These are phyloP conservation scores for Corchorus olitorius DNA, from an alignment of 345 rosid species.

Conservation along the genomic window DNA sequence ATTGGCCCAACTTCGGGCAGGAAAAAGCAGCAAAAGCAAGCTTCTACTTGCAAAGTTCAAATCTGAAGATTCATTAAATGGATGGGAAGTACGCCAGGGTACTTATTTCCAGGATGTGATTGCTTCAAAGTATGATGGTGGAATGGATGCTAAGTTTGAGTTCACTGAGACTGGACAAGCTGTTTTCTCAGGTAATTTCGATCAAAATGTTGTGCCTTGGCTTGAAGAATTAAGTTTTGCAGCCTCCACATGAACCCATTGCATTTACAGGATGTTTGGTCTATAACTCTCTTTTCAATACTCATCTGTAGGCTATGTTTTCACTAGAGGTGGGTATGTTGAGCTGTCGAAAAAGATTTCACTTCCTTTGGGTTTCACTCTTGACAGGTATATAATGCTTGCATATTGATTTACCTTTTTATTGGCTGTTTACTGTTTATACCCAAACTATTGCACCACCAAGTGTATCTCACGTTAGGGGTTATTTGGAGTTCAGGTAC, in stretches of 20 bases:
- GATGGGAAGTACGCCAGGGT: conserved; percentile 90
- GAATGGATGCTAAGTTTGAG: conserved; percentile 94
- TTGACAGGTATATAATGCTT: conserved; percentile 65
- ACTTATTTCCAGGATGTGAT: conserved; percentile 87
- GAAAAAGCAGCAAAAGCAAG: conserved; percentile 97
- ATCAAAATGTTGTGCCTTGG: background rate
- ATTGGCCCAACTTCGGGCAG: conserved; percentile 82
- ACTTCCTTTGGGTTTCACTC: conserved; percentile 83
- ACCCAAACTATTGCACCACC: background rate
- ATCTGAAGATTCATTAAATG: conserved; percentile 59
- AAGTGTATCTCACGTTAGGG: conserved; percentile 11
- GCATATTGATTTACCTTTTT: background rate
- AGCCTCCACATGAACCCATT: background rate
- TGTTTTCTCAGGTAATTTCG: conserved; percentile 73
- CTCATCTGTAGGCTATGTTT: conserved; percentile 72
- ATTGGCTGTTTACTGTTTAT: background rate
- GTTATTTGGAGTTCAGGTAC: conserved; percentile 48
- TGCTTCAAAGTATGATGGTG: conserved; percentile 85
- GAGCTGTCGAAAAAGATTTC: conserved; percentile 80
- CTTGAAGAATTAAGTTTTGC: background rate
- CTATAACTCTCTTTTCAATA: conserved; percentile 21
- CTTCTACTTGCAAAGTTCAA: conserved; percentile 86
- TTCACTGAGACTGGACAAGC: conserved; percentile 82
- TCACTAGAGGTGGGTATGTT: conserved; percentile 88
- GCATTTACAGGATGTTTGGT: background rate